phyloP scores from a whole-genome alignment of 108 stramenopile genomes.

The Epipyxis sp. region DNA sequence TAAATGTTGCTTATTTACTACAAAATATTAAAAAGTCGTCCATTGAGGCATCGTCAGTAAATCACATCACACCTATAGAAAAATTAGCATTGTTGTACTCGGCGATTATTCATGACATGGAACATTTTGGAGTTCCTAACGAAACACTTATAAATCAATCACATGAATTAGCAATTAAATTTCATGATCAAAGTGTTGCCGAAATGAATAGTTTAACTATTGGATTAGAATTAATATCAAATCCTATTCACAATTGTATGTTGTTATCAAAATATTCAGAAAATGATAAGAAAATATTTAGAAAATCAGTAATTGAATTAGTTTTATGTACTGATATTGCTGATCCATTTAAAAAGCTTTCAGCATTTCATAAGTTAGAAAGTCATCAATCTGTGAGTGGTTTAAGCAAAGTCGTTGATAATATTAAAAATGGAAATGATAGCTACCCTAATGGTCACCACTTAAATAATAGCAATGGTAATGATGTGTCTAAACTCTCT shows the following conservation, averaged over 20 bases:
- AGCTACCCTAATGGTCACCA: no score
- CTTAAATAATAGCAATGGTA: no score
- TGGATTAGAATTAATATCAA: not conserved
- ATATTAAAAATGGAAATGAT: no score
- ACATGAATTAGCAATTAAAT: slow-evolving; percentile 1
- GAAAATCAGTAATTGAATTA: not conserved
- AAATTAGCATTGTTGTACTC: slow-evolving; percentile 48
- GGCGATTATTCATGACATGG: slow-evolving; percentile 61
- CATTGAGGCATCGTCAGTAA: slow-evolving; percentile 27
- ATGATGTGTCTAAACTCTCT: no score
- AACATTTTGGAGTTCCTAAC: slow-evolving; percentile 57
- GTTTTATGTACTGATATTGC: slow-evolving; percentile 1
- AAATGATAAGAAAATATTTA: not conserved
- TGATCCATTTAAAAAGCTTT: not conserved
- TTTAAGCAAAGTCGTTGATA: not conserved
- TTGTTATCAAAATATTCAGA: not conserved
- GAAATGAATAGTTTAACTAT: slow-evolving; percentile 19
- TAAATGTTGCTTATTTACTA: not conserved
- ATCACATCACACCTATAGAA: slow-evolving; percentile 44
- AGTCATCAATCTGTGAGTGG: not conserved
- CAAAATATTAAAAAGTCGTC: not conserved
- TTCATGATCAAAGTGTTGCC: slow-evolving; percentile 18
- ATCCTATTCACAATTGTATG: not conserved
- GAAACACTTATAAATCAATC: not conserved
- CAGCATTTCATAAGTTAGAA: not conserved